Evolutionary conservation across 1,139 yeast species (phyloP), one percentile per base, ranked within the genome.

Genomic region (Candida dubliniensis): DNA sequence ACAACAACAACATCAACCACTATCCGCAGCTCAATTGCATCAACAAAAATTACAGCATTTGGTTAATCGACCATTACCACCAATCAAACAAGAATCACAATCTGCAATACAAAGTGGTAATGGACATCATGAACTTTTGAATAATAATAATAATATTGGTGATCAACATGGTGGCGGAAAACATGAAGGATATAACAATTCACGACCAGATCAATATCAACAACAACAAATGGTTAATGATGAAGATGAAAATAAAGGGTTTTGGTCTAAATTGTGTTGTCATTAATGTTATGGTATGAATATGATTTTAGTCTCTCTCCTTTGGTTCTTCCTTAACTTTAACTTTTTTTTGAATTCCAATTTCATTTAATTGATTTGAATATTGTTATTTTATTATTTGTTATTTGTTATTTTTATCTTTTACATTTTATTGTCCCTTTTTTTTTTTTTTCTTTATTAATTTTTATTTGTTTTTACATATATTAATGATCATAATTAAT

Each of bases 1-100:
- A 37, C 31, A 27, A 18, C 50, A 47, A 46, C 39, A 30, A 12
- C 47, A 38, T 13, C 68, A 61, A 44, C 72, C 67, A 49, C 58
- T 67, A 48, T 53, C 66, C 14, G 74, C 74, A 2, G 73, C 73
- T 36, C 77, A 73, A 59, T 70, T 72, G 47, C 77, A 73, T 55
- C 78, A 73, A 60, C 79, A 72, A 53, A 73, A 74, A 58, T 71
- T 74, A 60, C 79, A 74, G 56, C 77, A 73, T 52, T 71, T 74
- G 63, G 77, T 74, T 47, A 74, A 74, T 59, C 63, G 79, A 54
- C 79, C 79, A 12, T 69, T 74, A 55, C 79, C 79, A 37, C 78
- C 79, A 10, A 74, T 74, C 49, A 73, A 72, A 53, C 78, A 72
- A 57, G 79, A 73, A 49, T 55, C 66, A 13, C 67, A 61, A 42